Conservation (phyloP, 306 rosid genomes). For the Cucumis hystrix region DNA sequence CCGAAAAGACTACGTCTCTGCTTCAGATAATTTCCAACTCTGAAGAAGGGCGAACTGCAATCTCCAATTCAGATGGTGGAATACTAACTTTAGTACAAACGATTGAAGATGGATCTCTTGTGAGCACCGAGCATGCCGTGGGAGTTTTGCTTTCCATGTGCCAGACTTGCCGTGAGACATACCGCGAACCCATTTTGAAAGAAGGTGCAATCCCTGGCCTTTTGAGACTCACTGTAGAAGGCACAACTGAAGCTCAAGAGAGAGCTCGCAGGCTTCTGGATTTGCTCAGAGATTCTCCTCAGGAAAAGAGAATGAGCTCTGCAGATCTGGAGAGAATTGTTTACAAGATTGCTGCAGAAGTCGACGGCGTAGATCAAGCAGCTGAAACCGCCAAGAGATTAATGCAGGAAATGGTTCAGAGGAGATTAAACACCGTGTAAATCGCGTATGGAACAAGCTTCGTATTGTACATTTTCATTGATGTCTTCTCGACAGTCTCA, state of each 20-base stretch:
- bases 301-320: constrained; percentile 42
- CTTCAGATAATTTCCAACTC: constrained; percentile 61
- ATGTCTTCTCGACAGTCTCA: not conserved
- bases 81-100: constrained; percentile 72
- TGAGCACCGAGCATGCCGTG: constrained; percentile 77
- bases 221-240: constrained; percentile 64
- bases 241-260: constrained; percentile 59
- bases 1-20: constrained; percentile 65
- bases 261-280: constrained; percentile 61
- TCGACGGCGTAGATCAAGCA: constrained; percentile 72
- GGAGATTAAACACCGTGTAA: constrained; percentile 58
- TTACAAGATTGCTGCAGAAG: constrained; percentile 54
- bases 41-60: constrained; percentile 56
- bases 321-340: constrained; percentile 64
- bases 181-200: constrained; percentile 63
- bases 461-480: constrained; percentile 24
- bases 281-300: constrained; percentile 74
- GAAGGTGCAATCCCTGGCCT: constrained; percentile 94
- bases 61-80: constrained; percentile 51
- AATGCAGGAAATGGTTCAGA: constrained; percentile 71
- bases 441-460: constrained; percentile 29
- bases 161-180: constrained; percentile 59
- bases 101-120: constrained; percentile 75
- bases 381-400: constrained; percentile 62
- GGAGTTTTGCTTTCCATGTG: constrained; percentile 60